A percentile compares a stretch with the other conserved stretches of the same genome.
These are phyloP conservation scores for Viola pubescens DNA, from an alignment of 441 rosid species.

Conservation along the genomic window DNA sequence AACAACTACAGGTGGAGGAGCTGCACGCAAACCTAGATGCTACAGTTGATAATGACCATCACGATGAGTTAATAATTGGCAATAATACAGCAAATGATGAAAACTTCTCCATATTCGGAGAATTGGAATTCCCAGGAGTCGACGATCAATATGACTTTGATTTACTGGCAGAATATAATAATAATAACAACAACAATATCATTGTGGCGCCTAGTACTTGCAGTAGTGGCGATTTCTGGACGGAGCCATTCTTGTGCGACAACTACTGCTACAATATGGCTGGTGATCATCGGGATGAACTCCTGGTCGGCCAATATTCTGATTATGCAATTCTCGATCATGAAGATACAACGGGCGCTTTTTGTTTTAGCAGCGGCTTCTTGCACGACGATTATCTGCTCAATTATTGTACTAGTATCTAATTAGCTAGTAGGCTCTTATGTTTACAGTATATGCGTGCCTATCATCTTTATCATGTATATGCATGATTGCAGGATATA, in stretches of 20 bases:
- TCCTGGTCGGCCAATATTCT: slow-evolving; percentile 2
- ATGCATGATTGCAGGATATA: too few species aligned
- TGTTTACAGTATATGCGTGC: too few species aligned
- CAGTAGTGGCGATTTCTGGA: slow-evolving; percentile 36
- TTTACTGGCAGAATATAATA: slow-evolving; percentile 12
- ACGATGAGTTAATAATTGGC: not conserved
- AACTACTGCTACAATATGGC: slow-evolving; percentile 17
- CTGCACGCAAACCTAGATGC: not conserved
- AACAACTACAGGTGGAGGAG: not conserved
- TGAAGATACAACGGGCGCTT: slow-evolving; percentile 18
- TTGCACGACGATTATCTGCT: too few species aligned
- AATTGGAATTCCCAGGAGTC: slow-evolving; percentile 2
- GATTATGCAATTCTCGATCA: slow-evolving; percentile 21
- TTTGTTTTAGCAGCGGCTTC: slow-evolving; percentile 1
- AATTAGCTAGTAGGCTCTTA: too few species aligned
- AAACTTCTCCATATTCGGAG: slow-evolving; percentile 5
- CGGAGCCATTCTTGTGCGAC: slow-evolving; percentile 39
- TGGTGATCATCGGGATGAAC: slow-evolving; percentile 10
- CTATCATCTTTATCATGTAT: too few species aligned
- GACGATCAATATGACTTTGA: slow-evolving; percentile 9
- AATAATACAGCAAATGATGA: slow-evolving; percentile 18
- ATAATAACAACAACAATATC: too few species aligned
- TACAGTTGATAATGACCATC: not conserved
- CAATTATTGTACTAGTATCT: too few species aligned
- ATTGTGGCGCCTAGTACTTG: slow-evolving; percentile 2